Conservation (phyloP, 768 basidiomycete species). For the Lactarius trivialis region DNA sequence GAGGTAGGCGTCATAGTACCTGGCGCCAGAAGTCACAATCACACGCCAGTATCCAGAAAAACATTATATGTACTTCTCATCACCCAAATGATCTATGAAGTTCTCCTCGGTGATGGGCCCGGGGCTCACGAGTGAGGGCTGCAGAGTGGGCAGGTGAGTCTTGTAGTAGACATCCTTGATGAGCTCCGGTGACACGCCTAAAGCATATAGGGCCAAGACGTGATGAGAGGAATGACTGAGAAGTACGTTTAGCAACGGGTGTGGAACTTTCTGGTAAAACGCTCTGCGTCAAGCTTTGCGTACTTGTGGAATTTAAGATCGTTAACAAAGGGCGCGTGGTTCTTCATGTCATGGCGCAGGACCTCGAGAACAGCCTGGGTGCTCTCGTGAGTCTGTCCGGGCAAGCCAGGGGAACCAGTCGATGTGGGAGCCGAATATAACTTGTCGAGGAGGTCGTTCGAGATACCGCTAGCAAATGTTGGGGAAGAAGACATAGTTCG, state of each 20-base stretch:
- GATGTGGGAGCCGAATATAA: background rate
- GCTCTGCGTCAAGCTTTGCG: too few relatives aligned
- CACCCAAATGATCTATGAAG: slow-evolving; percentile 49
- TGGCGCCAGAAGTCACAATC: slow-evolving; percentile 23
- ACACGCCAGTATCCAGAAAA: background rate
- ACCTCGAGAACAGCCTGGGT: slow-evolving; percentile 2
- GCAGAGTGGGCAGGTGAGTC: slow-evolving; percentile 33
- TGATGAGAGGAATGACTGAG: slow-evolving; percentile 52
- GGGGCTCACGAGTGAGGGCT: slow-evolving; percentile 37
- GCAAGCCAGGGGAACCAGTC: background rate
- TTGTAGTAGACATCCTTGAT: slow-evolving; percentile 38
- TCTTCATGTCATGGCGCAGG: slow-evolving; percentile 4
- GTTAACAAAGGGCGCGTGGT: background rate
- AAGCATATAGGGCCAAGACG: slow-evolving; percentile 48
- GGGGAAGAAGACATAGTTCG: background rate
- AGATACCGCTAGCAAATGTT: background rate
- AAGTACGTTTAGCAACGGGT: background rate
- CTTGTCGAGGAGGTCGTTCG: slow-evolving; percentile 2
- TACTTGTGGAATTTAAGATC: slow-evolving; percentile 7
- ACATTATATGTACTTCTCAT: slow-evolving; percentile 39
- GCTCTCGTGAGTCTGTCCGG: slow-evolving; percentile 5
- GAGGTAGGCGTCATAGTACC: slow-evolving; percentile 55
- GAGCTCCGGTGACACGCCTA: slow-evolving; percentile 45
- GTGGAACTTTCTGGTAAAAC: background rate
- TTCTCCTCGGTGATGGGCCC: slow-evolving; percentile 40